phyloP scores from a whole-genome alignment of 805 yeast genomes.

The Metschnikowia baotianmanensis region DNA sequence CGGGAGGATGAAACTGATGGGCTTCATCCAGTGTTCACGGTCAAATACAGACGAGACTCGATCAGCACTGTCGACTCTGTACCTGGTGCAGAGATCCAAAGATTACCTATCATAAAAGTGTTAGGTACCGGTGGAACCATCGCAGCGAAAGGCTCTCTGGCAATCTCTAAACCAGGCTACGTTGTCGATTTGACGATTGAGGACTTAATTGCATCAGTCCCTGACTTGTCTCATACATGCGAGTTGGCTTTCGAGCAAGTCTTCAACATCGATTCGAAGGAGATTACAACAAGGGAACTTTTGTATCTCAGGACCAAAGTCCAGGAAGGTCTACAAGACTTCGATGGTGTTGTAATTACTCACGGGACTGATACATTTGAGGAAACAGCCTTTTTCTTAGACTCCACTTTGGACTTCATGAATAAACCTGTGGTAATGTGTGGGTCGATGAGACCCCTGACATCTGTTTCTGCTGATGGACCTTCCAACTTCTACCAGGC shows the following conservation, averaged over 20 bases:
- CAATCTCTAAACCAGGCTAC: slow-evolving; percentile 54
- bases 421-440: slow-evolving; percentile 61
- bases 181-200: slow-evolving; percentile 46
- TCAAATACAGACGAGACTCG: slow-evolving; percentile 37
- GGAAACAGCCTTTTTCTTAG: slow-evolving; percentile 64
- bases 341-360: slow-evolving; percentile 62
- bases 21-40: slow-evolving; percentile 34
- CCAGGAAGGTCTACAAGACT: slow-evolving; percentile 40
- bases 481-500: slow-evolving; percentile 73
- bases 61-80: slow-evolving; percentile 20
- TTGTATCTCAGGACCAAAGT: slow-evolving; percentile 46
- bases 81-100: slow-evolving; percentile 16
- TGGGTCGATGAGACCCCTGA: slow-evolving; percentile 74
- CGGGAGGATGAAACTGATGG: slow-evolving; percentile 26
- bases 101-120: slow-evolving; percentile 42
- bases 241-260: slow-evolving; percentile 61
- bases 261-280: slow-evolving; percentile 60
- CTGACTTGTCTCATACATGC: slow-evolving; percentile 53
- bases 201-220: slow-evolving; percentile 44
- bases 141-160: slow-evolving; percentile 49
- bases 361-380: slow-evolving; percentile 74
- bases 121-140: slow-evolving; percentile 61
- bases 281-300: slow-evolving; percentile 47
- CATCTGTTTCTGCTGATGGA: slow-evolving; percentile 69
- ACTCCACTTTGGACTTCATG: slow-evolving; percentile 38